Percentiles rank a stretch among this genome's conserved stretches.
phyloP scores from a whole-genome alignment of 805 yeast species.

The Teunomyces cretensis region DNA sequence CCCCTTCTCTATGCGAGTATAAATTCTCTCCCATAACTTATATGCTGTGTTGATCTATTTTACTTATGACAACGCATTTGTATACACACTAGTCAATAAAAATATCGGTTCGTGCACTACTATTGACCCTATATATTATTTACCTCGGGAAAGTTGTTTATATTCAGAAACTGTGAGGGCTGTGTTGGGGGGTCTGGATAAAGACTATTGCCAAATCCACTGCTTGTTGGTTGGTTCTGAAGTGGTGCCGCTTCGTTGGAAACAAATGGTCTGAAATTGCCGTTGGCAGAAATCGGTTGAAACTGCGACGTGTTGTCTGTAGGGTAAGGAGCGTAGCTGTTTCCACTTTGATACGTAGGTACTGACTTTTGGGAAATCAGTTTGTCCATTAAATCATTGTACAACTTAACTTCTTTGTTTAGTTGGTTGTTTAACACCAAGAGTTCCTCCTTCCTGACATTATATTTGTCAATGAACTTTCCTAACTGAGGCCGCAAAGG shows the following conservation, averaged over 20 bases:
- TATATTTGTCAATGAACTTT: constrained; percentile 72
- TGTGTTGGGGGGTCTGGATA: constrained; percentile 5
- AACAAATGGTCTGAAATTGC: neutral
- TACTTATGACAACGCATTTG: neutral
- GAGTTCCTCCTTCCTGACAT: constrained; percentile 75
- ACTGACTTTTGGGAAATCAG: constrained; percentile 14
- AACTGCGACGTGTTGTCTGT: neutral
- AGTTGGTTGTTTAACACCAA: constrained; percentile 69
- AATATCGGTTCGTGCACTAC: neutral
- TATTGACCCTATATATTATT: constrained; percentile 15
- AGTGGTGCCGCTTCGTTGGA: neutral
- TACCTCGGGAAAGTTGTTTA: constrained; percentile 27
- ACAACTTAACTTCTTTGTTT: constrained; percentile 63
- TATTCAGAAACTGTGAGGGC: constrained; percentile 24
- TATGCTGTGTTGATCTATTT: neutral
- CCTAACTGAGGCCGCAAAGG: constrained; percentile 75
- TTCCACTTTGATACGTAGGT: neutral
- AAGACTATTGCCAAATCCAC: constrained; percentile 38
- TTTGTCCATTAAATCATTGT: constrained; percentile 65
- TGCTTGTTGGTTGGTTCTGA: constrained; percentile 34
- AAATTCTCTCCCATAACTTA: constrained; percentile 19
- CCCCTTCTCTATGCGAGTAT: constrained; percentile 42
- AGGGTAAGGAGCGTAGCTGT: constrained; percentile 8
- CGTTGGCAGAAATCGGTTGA: neutral
- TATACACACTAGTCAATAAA: neutral